phyloP scores from a whole-genome alignment of 176 grass and related monocot genomes.

The Alloteropsis semialata region DNA sequence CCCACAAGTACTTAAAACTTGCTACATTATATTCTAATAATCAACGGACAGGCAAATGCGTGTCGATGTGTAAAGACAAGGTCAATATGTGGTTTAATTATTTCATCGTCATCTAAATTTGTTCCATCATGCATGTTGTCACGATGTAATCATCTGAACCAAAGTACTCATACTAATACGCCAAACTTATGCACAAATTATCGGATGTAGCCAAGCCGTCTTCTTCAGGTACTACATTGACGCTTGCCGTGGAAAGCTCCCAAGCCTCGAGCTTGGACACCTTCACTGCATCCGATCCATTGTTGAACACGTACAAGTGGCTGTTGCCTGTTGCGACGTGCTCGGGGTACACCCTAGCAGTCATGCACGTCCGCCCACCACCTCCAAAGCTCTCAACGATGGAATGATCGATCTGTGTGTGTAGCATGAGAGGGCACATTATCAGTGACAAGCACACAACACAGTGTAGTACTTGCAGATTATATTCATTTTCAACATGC shows the following conservation, averaged over 20 bases:
- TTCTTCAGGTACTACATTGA: constrained; percentile 19
- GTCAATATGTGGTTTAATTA: no score
- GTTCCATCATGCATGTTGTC: not conserved
- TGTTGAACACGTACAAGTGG: constrained; percentile 58
- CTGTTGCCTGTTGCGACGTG: constrained; percentile 26
- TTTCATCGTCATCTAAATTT: not conserved
- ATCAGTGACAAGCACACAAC: not conserved
- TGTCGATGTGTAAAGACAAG: no score
- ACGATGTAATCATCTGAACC: not conserved
- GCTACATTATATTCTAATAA: no score
- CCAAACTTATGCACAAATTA: not conserved
- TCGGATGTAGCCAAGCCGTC: constrained; percentile 6
- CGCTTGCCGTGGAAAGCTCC: constrained; percentile 41
- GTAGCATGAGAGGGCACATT: not conserved
- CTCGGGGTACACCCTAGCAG: constrained; percentile 59
- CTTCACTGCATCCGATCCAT: constrained; percentile 42
- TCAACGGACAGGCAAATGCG: no score
- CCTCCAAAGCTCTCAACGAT: constrained; percentile 63
- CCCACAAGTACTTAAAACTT: no score
- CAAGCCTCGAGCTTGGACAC: constrained; percentile 54
- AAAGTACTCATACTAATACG: not conserved
- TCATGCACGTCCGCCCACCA: constrained; percentile 54
- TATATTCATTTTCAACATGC: no score
- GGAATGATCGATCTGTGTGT: constrained; percentile 67
- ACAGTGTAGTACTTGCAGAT: not conserved